Conservation (phyloP, 2,329 filamentous ascomycete genomes). For the Trichoderma breve region DNA sequence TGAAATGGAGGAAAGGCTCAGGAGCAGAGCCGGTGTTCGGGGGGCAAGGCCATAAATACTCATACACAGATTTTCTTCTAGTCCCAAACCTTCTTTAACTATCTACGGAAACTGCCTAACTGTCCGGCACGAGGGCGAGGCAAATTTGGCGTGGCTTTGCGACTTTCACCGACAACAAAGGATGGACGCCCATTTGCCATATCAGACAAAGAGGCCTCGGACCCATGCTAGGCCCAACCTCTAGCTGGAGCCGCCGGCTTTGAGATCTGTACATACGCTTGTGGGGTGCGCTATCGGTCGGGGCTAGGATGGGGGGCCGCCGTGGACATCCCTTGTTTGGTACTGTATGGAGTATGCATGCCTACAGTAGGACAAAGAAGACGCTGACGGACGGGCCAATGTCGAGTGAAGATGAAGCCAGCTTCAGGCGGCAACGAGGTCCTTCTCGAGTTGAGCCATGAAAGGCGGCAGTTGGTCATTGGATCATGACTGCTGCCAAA, state of each 20-base stretch:
- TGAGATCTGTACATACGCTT: conserved; percentile 9
- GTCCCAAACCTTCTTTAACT: neutral
- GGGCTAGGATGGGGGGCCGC: neutral
- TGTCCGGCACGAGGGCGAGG: neutral
- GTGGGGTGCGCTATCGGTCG: conserved; percentile 15
- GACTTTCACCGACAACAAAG: conserved; percentile 9
- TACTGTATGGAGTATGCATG: conserved; percentile 17
- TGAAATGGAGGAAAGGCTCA: neutral
- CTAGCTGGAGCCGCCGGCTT: conserved; percentile 8
- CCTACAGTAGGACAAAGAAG: neutral
- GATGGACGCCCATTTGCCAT: neutral
- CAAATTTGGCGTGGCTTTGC: conserved; percentile 7
- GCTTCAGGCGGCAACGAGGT: neutral
- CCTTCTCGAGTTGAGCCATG: neutral
- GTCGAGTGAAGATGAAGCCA: neutral
- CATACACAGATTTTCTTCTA: neutral
- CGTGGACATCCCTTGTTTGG: neutral
- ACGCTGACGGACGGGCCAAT: neutral
- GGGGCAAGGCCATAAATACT: conserved; percentile 2
- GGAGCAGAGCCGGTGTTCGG: neutral
- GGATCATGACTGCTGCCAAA: neutral
- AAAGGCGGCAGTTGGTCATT: neutral
- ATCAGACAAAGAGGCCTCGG: conserved; percentile 3
- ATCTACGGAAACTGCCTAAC: conserved; percentile 1
- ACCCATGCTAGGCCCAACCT: conserved; percentile 4